Base-by-base conservation (phyloP, 1,284 basidiomycete genomes). In the Puccinia hordei region DNA sequence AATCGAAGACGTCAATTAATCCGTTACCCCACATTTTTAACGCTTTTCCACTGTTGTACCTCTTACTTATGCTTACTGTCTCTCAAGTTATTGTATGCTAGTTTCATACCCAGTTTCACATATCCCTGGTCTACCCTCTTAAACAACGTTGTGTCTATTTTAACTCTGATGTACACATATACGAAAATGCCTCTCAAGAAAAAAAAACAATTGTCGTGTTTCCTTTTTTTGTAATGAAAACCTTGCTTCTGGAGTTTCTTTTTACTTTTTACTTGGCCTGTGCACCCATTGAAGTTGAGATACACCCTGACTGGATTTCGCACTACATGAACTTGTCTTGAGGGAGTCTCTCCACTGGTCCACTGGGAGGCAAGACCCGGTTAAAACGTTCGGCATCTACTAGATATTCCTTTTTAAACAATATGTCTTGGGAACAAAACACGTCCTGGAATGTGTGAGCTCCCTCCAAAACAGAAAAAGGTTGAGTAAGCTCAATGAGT, bases 1-100 rank as follows among this genome's bases (percentile, higher is more conserved):
- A 79, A 90, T 92, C 63, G 92, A 92, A 83, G 92, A 92, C 84
- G 91, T 93, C 89, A 90, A 92, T 83, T 92, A 87, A 78, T 30
- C 27, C 9, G 0, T 10, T 33, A 10, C 49, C 49, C 22, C 35
- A 19, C n/a, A 2, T 30, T 12, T 27, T 46, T 8, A 3, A 10
- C 17, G 19, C 33, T 22, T 63, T 38, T 30, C 24, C 12, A 1
- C 10, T 30, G 33, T 63, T 49, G 19, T 63, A 63, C 33, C 19
- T 30, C 33, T 9, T 63, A 19, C n/a, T n/a, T n/a, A n/a, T n/a
- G 59, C 35, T 63, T 59, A 1, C 3, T 30, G 2, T 2, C 17
- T 13, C 46, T 49, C 15, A 49, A 19, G 41, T 49, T 17, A 17
- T 49, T 13, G 46, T 15, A 49, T 49, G 38, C 55, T 59, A 24